Conservation (phyloP, 768 basidiomycete genomes). For the Naganishia randhawae region DNA sequence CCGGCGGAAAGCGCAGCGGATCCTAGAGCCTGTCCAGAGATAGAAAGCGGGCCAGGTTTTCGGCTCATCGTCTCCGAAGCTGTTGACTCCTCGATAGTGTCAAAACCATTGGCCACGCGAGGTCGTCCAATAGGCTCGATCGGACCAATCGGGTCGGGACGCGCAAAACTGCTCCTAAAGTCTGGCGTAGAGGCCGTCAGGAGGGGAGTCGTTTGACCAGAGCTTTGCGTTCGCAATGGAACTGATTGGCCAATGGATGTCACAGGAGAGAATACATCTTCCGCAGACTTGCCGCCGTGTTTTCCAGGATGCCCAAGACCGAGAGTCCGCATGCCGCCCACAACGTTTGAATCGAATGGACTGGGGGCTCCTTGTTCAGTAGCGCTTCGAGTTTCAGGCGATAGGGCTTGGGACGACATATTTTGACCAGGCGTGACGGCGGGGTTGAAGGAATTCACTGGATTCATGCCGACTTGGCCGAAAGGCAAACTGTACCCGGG, state of each 20-base stretch:
- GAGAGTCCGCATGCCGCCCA: slow-evolving; percentile 36
- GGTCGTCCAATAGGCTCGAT: slow-evolving; percentile 39
- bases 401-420: slow-evolving; percentile 10
- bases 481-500: background rate
- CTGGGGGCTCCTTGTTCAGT: slow-evolving; percentile 8
- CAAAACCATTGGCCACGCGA: slow-evolving; percentile 16
- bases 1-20: slow-evolving; percentile 44
- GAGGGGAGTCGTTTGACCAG: slow-evolving; percentile 5
- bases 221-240: background rate
- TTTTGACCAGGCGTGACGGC: background rate
- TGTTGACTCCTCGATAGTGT: slow-evolving; percentile 22
- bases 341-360: slow-evolving; percentile 12
- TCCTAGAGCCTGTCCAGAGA: slow-evolving; percentile 43
- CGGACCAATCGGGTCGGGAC: slow-evolving; percentile 28
- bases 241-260: slow-evolving; percentile 6
- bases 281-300: slow-evolving; percentile 21
- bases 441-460: background rate
- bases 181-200: slow-evolving; percentile 2
- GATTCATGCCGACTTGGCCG: slow-evolving; percentile 10
- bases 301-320: slow-evolving; percentile 45
- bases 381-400: background rate
- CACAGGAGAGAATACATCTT: slow-evolving; percentile 37
- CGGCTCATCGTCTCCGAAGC: slow-evolving; percentile 26
- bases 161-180: slow-evolving; percentile 13
- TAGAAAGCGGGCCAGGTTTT: slow-evolving; percentile 30